These are phyloP conservation scores for Clavispora phyllophila DNA, from an alignment of 805 yeast species.

Conservation along the genomic window DNA sequence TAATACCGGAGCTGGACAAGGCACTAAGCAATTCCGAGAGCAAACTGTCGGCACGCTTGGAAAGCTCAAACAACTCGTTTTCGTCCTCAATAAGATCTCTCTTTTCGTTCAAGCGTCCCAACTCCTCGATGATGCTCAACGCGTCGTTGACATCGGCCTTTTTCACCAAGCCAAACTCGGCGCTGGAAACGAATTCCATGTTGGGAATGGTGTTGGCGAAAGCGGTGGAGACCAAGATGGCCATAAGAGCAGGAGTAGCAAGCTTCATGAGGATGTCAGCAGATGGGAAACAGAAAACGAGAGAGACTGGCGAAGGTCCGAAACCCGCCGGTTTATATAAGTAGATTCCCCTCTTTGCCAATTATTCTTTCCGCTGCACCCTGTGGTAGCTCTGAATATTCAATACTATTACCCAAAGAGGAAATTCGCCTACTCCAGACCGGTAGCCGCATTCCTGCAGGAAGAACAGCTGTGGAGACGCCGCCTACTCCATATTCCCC, in stretches of 20 bases:
- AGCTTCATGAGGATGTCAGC: conserved; percentile 31
- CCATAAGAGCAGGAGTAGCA: conserved; percentile 34
- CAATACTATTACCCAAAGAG: conserved; percentile 3
- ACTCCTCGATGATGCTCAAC: conserved; percentile 27
- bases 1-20: conserved; percentile 34
- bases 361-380: neutral
- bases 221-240: conserved; percentile 35
- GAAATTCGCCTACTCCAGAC: neutral
- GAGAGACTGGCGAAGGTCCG: no score
- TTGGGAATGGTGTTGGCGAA: conserved; percentile 33
- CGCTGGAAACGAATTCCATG: conserved; percentile 10
- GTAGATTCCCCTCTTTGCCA: neutral
- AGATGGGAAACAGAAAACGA: neutral
- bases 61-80: conserved; percentile 22
- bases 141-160: conserved; percentile 33
- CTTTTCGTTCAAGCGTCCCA: conserved; percentile 31
- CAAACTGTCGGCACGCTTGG: conserved; percentile 32
- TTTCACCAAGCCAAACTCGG: conserved; percentile 23
- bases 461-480: neutral
- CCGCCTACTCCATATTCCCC: neutral
- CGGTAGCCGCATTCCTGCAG: conserved; percentile 1
- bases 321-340: neutral
- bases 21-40: conserved; percentile 34
- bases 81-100: conserved; percentile 29
- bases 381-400: neutral